Conservation (phyloP, 352 stramenopile genomes). For the Pythium dissimile region DNA sequence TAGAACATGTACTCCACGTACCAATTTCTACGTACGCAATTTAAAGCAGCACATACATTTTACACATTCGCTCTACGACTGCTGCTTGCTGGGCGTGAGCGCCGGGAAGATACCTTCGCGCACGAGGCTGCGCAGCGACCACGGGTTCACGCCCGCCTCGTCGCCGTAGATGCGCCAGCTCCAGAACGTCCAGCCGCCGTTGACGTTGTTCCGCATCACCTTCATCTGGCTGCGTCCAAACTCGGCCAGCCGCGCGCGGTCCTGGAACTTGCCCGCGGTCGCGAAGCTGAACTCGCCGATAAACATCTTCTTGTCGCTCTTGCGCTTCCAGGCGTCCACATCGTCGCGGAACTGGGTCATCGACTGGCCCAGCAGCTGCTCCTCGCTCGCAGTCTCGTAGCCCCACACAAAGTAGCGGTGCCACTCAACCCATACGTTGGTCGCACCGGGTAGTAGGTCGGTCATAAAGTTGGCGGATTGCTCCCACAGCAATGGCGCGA, state of each 20-base stretch:
- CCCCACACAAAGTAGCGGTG: slow-evolving; percentile 84
- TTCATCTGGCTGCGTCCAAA: slow-evolving; percentile 46
- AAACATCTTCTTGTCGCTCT: slow-evolving; percentile 38
- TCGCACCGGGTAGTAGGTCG: slow-evolving; percentile 52
- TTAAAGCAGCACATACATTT: too few relatives aligned
- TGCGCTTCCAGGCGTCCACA: slow-evolving; percentile 37
- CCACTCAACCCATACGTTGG: slow-evolving; percentile 85
- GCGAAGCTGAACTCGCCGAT: slow-evolving; percentile 65
- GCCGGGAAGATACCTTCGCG: slow-evolving; percentile 30
- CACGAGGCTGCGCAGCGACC: slow-evolving; percentile 58
- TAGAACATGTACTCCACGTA: too few relatives aligned
- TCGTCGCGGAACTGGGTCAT: slow-evolving; percentile 46
- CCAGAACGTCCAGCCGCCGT: slow-evolving; percentile 75
- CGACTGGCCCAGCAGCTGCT: slow-evolving; percentile 39
- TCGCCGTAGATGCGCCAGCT: slow-evolving; percentile 69
- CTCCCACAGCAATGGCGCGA: slow-evolving; percentile 49
- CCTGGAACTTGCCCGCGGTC: slow-evolving; percentile 55
- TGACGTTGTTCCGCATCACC: slow-evolving; percentile 42
- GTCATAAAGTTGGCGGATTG: slow-evolving; percentile 45
- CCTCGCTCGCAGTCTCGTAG: slow-evolving; percentile 53
- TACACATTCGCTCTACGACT: too few relatives aligned
- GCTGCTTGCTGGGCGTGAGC: not conserved
- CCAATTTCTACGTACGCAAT: too few relatives aligned
- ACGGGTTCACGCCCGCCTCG: slow-evolving; percentile 52
- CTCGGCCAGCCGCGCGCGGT: slow-evolving; percentile 40